These are phyloP conservation scores for Musa schizocarpa DNA, from an alignment of 176 grass and related monocot species.

Conservation along the genomic window DNA sequence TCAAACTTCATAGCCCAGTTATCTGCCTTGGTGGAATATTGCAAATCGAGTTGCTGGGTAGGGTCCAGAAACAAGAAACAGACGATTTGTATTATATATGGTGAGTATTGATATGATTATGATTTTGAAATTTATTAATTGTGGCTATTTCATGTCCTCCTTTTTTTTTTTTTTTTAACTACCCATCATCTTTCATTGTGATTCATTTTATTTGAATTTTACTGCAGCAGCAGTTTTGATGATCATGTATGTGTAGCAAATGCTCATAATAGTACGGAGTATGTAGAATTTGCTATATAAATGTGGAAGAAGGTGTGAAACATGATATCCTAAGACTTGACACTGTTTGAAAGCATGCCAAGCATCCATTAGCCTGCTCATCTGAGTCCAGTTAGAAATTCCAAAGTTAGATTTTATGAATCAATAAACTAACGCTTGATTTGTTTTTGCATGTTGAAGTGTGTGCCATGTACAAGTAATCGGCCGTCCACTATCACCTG, in stretches of 20 bases:
- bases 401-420: not conserved
- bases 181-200: no score
- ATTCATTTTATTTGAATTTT: not conserved
- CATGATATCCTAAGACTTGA: no score
- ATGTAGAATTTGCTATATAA: not conserved
- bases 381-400: no score
- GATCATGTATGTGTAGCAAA: not conserved
- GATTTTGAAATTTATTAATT: not conserved
- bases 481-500: slow-evolving; percentile 47
- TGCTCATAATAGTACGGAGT: not conserved
- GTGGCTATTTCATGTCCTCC: no score
- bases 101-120: slow-evolving; percentile 31
- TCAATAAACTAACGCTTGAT: not conserved
- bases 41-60: slow-evolving; percentile 64
- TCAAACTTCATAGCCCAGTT: slow-evolving; percentile 53
- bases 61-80: slow-evolving; percentile 45
- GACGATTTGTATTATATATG: slow-evolving; percentile 80
- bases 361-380: no score
- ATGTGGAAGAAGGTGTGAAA: no score
- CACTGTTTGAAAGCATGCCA: no score
- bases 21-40: slow-evolving; percentile 79
- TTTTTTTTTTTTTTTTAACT: not conserved
- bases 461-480: slow-evolving; percentile 65
- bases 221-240: not conserved
- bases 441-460: slow-evolving; percentile 32